Evolutionary conservation across 352 stramenopile species (phyloP).

Genomic region (Thraustotheca clavata): DNA sequence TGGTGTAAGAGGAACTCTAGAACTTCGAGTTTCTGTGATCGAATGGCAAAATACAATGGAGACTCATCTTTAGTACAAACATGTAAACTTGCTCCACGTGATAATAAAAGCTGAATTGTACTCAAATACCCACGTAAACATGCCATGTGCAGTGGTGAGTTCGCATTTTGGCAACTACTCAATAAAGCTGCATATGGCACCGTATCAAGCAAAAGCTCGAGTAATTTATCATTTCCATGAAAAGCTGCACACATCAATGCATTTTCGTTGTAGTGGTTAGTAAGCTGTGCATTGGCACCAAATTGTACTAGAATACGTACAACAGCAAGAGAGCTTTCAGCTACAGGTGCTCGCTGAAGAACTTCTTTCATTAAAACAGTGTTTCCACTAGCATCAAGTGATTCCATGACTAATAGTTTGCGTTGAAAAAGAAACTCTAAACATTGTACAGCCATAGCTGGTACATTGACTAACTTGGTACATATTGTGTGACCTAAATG

Average conservation of each 20-base stretch:
- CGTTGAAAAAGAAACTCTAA: background rate
- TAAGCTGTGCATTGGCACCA: constrained; percentile 3
- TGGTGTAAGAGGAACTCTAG: constrained; percentile 1
- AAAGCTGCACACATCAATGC: constrained; percentile 12
- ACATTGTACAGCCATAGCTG: background rate
- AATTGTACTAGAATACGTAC: constrained; percentile 3
- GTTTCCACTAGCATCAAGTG: background rate
- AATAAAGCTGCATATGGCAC: background rate
- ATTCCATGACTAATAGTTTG: background rate
- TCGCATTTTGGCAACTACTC: background rate
- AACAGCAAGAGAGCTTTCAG: background rate
- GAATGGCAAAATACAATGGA: constrained; percentile 10
- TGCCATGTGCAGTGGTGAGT: constrained; percentile 17
- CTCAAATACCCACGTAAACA: constrained; percentile 9
- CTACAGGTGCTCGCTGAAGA: background rate
- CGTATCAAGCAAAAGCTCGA: constrained; percentile 6
- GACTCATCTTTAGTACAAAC: constrained; percentile 2
- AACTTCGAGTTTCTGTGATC: constrained; percentile 8
- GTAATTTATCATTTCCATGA: background rate
- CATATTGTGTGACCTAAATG: background rate
- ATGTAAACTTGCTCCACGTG: background rate
- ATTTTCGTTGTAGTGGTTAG: background rate
- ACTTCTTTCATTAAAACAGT: constrained; percentile 11
- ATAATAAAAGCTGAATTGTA: constrained; percentile 5
- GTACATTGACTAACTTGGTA: background rate